Base-by-base conservation (phyloP, 768 basidiomycete species). In the Suillus spraguei region DNA sequence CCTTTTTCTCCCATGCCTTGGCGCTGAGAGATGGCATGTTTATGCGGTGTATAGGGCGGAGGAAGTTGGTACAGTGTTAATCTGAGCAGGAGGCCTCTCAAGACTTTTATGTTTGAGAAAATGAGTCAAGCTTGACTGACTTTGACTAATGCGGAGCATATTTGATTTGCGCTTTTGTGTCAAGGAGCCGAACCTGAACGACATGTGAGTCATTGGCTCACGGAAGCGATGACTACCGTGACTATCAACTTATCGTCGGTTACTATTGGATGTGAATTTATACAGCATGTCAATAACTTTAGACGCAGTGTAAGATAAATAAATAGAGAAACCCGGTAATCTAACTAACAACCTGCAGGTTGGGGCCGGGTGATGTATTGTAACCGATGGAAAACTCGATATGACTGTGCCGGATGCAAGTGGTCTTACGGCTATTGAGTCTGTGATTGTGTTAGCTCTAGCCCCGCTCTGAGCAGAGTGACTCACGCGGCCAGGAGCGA, bases 1-100 rank as follows among this genome's bases (percentile, higher is more conserved):
- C 56, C 56, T 8, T 58, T 58, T 58, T 58, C 24, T 58, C 56
- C 56, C 56, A 58, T 41, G 56, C 56, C 28, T 20, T 58, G 5
- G 39, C 17, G 20, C 56, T 58, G 14, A 58, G 38, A 32, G 56
- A 17, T 42, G 56, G 39, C 56, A 58, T 58, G 28, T 28, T 11
- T 58, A 38, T 39, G 24, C 0, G 16, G 24, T 58, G 17, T 20
- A 39, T 38, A 28, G 13, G 20, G 20, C 17, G 17, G 17, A 28
- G 17, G 41, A 14, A 24, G 22, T 53, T n/a, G 11, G 28, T 1
- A 17, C 42, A 10, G 56, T 32, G 39, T 41, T 58, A 20, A 20
- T 35, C 3, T 41, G 38, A 11, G 39, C 4, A 39, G 16, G 10
- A 9, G 24, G 5, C 3, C 3, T 16, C 17, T 32, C 11, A 32